Evolutionary conservation across 345 rosid genomes (phyloP).

Genomic region (Hirschfeldia incana): DNA sequence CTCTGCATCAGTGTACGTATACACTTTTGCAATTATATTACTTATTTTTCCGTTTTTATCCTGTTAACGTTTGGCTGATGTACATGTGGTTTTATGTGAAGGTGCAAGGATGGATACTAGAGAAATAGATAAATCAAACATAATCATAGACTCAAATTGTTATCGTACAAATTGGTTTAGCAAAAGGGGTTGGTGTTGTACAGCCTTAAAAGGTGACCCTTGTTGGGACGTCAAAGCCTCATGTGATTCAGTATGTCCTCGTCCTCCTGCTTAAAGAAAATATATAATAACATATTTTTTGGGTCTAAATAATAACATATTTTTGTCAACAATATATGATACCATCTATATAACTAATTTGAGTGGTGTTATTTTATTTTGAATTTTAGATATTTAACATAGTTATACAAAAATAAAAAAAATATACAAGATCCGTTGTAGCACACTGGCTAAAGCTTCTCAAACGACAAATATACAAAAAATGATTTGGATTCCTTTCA

Average conservation of each 20-base stretch:
- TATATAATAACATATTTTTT: background rate
- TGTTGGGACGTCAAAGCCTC: background rate
- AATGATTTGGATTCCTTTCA: too few relatives aligned
- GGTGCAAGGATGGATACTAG: background rate
- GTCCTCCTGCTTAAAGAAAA: background rate
- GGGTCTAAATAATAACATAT: too few relatives aligned
- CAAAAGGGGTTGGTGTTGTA: background rate
- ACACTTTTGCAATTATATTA: background rate
- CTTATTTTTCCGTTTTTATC: background rate
- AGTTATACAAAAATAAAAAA: too few relatives aligned
- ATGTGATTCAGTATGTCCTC: background rate
- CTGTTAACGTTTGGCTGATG: background rate
- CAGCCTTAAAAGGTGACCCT: background rate
- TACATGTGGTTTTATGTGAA: background rate
- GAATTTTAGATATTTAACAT: too few relatives aligned
- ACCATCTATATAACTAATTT: too few relatives aligned
- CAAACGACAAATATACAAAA: too few relatives aligned
- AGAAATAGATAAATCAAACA: background rate
- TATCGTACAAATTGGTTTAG: background rate
- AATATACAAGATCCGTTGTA: too few relatives aligned
- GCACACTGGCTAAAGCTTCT: too few relatives aligned
- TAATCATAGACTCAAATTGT: background rate
- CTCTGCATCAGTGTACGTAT: slow-evolving; percentile 8
- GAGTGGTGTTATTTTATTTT: too few relatives aligned
- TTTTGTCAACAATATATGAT: too few relatives aligned